Evolutionary conservation across 164 flowering plant genomes (phyloP), one percentile per base, ranked within the genome.

Genomic region (Platanus orientalis): DNA sequence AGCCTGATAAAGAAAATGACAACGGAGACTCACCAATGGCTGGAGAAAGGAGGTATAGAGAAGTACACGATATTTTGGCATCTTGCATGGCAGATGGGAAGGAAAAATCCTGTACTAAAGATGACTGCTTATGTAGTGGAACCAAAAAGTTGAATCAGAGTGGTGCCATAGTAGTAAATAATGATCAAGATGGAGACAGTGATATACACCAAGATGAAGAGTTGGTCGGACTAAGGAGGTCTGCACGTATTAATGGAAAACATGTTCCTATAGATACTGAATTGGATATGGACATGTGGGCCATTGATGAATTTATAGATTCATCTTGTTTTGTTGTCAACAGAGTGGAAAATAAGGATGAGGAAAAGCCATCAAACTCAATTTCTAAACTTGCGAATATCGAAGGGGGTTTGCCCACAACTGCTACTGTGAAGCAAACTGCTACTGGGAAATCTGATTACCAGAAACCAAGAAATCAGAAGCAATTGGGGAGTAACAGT

Each of bases 161-260:
- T 47, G 36, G 16, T 34, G 27, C n/a, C 21, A 24, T 16, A 7
- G 24, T 27, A 54, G 26, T 29, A 40, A 61, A 48, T 9, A 58
- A 36, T 39, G 59, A 34, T 36, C 30, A 45, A 32, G 26, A n/a
- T 27, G 34, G 28, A 16, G 45, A 59, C 24, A 24, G 1, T 14
- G 25, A 52, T 28, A 44, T 55, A 30, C 21, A 45, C 28, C 47
- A 0, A 17, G 27, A 57, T 47, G 17, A 29, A 3, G 58, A 58
- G 44, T 24, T 24, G 50, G n/a, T 44, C 36, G 63, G 47, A 21
- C 32, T 34, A 25, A 58, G 69, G 63, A 66, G 69, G 50, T 58
- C 63, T 51, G 25, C 12, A 7, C 40, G 63, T 50, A 66, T 58
- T 21, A 50, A 34, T 49, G 63, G 69, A 40, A 66, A 48, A 59